Conservation (phyloP, 1,284 basidiomycete species). For the Phaffia rhodozyma region DNA sequence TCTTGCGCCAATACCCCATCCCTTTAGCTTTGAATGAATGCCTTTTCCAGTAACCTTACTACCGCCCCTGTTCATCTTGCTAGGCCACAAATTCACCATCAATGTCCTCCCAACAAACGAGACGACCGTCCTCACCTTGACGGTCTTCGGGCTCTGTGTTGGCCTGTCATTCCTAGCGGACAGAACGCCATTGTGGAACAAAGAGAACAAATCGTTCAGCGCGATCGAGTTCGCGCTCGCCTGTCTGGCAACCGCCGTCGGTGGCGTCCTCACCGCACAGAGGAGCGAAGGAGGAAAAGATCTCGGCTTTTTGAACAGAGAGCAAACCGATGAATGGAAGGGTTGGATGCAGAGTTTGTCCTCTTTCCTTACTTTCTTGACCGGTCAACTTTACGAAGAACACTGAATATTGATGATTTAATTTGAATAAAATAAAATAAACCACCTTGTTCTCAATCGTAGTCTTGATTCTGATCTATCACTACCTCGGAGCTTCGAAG, state of each 20-base stretch:
- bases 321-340: constrained; percentile 90
- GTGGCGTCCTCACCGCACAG: constrained; percentile 55
- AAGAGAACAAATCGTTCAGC: constrained; percentile 74
- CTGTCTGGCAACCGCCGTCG: constrained; percentile 43
- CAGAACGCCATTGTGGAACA: constrained; percentile 66
- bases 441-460: neutral
- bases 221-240: constrained; percentile 54
- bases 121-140: constrained; percentile 36
- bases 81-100: constrained; percentile 28
- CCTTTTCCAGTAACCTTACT: neutral
- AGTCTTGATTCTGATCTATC: constrained; percentile 80
- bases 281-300: constrained; percentile 56
- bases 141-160: constrained; percentile 53
- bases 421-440: neutral
- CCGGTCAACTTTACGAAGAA: constrained; percentile 2
- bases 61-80: neutral
- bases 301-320: constrained; percentile 71
- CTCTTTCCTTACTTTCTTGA: neutral
- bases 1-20: constrained; percentile 14
- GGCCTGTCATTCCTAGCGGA: constrained; percentile 63
- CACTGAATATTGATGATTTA: neutral
- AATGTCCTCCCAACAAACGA: constrained; percentile 34
- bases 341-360: constrained; percentile 85
- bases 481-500: constrained; percentile 75
- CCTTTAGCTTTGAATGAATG: neutral